Conservation (phyloP, 371 early-diverging fungal genomes). For the Nematocida ironsii region DNA sequence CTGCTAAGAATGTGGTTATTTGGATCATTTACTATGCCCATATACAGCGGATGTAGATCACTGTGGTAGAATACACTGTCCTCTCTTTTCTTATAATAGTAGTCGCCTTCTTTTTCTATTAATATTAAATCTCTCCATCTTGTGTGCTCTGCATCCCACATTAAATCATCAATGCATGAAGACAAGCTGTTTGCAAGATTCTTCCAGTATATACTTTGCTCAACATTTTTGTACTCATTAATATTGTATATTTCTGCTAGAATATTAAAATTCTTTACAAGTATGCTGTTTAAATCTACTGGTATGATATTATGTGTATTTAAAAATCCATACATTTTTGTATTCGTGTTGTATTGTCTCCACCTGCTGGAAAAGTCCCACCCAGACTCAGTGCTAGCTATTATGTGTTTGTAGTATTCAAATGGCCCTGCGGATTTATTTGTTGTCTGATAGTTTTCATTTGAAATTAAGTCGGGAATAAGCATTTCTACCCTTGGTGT, state of each 20-base stretch:
- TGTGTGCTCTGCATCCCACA: conserved; percentile 66
- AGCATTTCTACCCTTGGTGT: conserved; percentile 63
- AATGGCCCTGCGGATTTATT: not conserved
- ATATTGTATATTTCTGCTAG: conserved; percentile 62
- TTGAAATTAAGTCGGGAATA: not conserved
- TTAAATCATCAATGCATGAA: conserved; percentile 65
- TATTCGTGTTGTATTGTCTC: conserved; percentile 65
- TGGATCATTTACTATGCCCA: conserved; percentile 38
- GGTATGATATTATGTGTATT: conserved; percentile 75
- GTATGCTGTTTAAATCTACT: conserved; percentile 78
- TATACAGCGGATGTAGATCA: conserved; percentile 47
- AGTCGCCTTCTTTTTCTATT: not conserved
- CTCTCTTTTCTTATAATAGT: not conserved
- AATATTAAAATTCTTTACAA: conserved; percentile 74
- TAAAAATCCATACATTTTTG: conserved; percentile 65
- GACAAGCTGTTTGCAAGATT: conserved; percentile 57
- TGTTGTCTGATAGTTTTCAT: not conserved
- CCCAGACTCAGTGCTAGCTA: conserved; percentile 79
- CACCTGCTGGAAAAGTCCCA: conserved; percentile 81
- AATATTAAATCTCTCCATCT: conserved; percentile 69
- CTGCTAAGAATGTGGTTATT: conserved; percentile 1
- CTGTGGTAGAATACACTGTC: conserved; percentile 51
- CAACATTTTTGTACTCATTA: conserved; percentile 42
- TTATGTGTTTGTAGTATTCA: conserved; percentile 38
- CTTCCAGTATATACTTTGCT: conserved; percentile 57